Evolutionary conservation across 2,329 filamentous ascomycete genomes (phyloP), one percentile per base, ranked within the genome.

Genomic region (Botrytis pseudocinerea): DNA sequence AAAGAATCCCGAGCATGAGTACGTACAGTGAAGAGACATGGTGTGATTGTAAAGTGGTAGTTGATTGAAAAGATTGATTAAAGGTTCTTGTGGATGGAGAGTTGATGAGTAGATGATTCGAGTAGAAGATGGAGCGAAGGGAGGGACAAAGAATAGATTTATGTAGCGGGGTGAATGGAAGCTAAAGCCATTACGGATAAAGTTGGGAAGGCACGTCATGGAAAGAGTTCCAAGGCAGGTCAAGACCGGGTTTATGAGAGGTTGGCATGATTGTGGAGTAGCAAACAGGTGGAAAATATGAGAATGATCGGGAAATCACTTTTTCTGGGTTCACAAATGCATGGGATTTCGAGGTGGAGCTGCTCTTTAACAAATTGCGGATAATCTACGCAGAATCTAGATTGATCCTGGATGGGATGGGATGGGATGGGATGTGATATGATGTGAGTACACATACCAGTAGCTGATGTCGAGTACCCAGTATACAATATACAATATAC

Each of bases 1-100:
- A 14, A 18, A 10, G 12, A 4, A 14, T 32, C 35, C 32, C 57
- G 18, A 38, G 10, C 25, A 35, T 28, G 38, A 35, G 71, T 59
- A 78, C 77, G 54, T 78, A 78, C 77, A 78, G 73, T 78, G 77
- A 74, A 78, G 77, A 77, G 77, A 78, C 77, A 78, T 78, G 74
- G 73, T 76, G 73, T 70, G 35, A n/a, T 22, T 57, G 57, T 75
- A 57, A 59, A 70, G 65, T 69, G 69, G 65, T 66, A 60, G 40
- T 69, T 74, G 51, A 69, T 75, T 70, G 69, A 74, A 72, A 28
- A 72, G 38, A 42, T 59, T 59, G 48, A 51, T 65, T 40, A 48
- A 48, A 62, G n/a, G 25, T 64, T 65, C 35, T 70, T 78, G 75
- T 42, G 76, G 61, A 46, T 60, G 60, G 10, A 48, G 32, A 25